Evolutionary conservation across 805 yeast genomes (phyloP).

Genomic region (Pichia scutulata): DNA sequence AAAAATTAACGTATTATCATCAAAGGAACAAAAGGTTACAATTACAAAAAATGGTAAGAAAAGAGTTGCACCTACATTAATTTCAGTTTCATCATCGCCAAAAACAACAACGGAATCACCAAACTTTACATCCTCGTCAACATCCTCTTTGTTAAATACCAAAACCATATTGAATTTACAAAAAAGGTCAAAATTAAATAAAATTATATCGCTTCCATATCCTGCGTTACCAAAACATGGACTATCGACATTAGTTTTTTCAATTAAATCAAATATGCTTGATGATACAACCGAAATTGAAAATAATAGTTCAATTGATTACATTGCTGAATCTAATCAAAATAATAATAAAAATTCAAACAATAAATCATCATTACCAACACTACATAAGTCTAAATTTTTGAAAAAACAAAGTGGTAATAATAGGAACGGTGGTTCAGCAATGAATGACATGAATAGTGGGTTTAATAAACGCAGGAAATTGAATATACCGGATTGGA

Average conservation of each 20-base stretch:
- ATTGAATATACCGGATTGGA: slow-evolving; percentile 27
- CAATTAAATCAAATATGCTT: slow-evolving; percentile 36
- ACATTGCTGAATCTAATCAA: slow-evolving; percentile 22
- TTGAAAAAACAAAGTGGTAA: not conserved
- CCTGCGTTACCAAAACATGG: slow-evolving; percentile 59
- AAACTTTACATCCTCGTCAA: not conserved
- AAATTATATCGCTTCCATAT: slow-evolving; percentile 34
- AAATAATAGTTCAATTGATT: slow-evolving; percentile 43
- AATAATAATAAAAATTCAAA: slow-evolving; percentile 27
- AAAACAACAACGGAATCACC: not conserved
- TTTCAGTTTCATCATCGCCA: slow-evolving; percentile 34
- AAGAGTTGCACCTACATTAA: slow-evolving; percentile 62
- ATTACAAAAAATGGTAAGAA: slow-evolving; percentile 72
- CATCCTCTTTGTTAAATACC: not conserved
- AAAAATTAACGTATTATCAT: slow-evolving; percentile 13
- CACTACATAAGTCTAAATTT: slow-evolving; percentile 6
- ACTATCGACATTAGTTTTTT: slow-evolving; percentile 55
- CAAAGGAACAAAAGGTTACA: slow-evolving; percentile 40
- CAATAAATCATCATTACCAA: not conserved
- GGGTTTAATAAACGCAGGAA: slow-evolving; percentile 14
- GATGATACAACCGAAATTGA: slow-evolving; percentile 24
- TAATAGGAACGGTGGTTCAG: not conserved
- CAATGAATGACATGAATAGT: not conserved
- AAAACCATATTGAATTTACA: slow-evolving; percentile 15
- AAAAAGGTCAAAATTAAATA: slow-evolving; percentile 17